Evolutionary conservation across 495 filamentous ascomycete species (phyloP), one percentile per base, ranked within the genome.

Genomic region (Hyaloscypha variabilis): DNA sequence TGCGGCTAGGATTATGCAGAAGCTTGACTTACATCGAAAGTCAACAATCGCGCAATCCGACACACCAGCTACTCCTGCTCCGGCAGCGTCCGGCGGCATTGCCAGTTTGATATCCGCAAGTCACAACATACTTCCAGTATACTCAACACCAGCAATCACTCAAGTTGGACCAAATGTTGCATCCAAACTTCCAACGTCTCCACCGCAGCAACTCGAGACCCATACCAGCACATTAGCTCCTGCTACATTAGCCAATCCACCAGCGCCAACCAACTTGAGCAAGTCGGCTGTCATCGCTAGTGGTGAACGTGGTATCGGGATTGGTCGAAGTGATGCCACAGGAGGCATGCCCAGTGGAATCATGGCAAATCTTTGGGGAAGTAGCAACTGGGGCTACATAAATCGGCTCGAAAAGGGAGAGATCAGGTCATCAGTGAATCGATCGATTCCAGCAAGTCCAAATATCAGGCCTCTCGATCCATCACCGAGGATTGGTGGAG

Each of bases 331-430:
- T 42, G 88, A 88, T 67, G 81, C 80, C 57, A 87, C 85, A 21
- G 90, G 90, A 19, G 83, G 84, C 2, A 87, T 95, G 81, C 90
- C 92, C 0, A 90, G 87, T 63, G 93, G 91, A 23, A 86, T 96
- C 68, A 87, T 96, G 83, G 93, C 93, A 23, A 97, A 97, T 70
- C 79, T 95, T 60, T 97, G 93, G 93, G 93, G 93, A 52, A 94
- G 88, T 76, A 87, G 86, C 42, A 88, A 93, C 46, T 96, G 92
- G 90, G 87, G 90, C 8, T 88, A 90, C 62, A 79, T 93, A 28
- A 91, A 92, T 68, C 63, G 65, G 25, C 69, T 73, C n/a, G 67
- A 71, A 31, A 67, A 65, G 34, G 67, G 64, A 30, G 68, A 71
- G 13, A 61, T 67, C 46, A 71, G 67, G 39, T 21, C 39, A 4